phyloP scores from a whole-genome alignment of 176 grass and related monocot genomes.

The Ampelocalamus luodianensis region DNA sequence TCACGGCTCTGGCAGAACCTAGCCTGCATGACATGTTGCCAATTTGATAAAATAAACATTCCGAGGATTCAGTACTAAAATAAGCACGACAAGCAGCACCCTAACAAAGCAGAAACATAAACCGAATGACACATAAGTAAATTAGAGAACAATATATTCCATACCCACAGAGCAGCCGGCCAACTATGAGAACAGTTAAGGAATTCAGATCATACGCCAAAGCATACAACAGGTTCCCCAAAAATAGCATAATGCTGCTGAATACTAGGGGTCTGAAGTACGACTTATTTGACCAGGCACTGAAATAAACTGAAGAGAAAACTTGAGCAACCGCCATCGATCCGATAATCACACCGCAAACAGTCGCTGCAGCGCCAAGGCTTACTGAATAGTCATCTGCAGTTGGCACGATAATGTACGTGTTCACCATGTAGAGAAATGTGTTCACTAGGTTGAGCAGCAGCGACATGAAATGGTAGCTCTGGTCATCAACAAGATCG shows the following conservation, averaged over 20 bases:
- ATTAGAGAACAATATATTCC: slow-evolving; percentile 12
- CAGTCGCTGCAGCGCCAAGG: slow-evolving; percentile 93
- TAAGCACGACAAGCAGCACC: neutral
- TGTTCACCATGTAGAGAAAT: slow-evolving; percentile 95
- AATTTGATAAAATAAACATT: slow-evolving; percentile 20
- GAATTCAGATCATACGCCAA: slow-evolving; percentile 90
- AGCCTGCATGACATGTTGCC: slow-evolving; percentile 56
- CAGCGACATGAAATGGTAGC: slow-evolving; percentile 82
- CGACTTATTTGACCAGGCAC: slow-evolving; percentile 90
- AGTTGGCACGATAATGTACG: slow-evolving; percentile 95
- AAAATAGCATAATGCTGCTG: slow-evolving; percentile 84
- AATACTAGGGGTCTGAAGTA: slow-evolving; percentile 94
- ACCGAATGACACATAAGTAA: neutral
- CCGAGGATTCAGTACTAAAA: slow-evolving; percentile 2
- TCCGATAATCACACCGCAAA: slow-evolving; percentile 92
- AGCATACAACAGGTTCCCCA: slow-evolving; percentile 82
- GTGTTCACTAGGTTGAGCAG: slow-evolving; percentile 79
- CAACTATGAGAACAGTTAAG: slow-evolving; percentile 64
- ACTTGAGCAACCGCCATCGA: slow-evolving; percentile 96
- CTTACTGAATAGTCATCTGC: slow-evolving; percentile 92
- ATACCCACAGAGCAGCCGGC: slow-evolving; percentile 89
- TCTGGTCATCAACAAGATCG: slow-evolving; percentile 59
- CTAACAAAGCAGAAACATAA: slow-evolving; percentile 12
- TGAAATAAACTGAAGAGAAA: slow-evolving; percentile 99
- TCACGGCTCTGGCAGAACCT: slow-evolving; percentile 90